phyloP scores from a whole-genome alignment of 768 basidiomycete species.

The Mycena vulgaris region DNA sequence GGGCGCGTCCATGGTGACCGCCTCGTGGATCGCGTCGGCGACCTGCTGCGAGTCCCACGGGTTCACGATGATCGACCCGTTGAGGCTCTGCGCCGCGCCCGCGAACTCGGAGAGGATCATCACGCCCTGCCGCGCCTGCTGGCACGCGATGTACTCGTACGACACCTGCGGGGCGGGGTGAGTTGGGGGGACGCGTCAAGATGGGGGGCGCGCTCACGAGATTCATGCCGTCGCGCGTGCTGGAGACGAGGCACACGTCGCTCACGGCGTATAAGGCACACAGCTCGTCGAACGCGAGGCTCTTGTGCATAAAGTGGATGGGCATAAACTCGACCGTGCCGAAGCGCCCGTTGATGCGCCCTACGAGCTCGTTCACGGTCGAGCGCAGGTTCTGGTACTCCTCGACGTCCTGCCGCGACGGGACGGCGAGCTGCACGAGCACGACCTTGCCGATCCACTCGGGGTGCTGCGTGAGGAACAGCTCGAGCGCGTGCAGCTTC shows the following conservation, averaged over 20 bases:
- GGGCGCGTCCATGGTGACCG: slow-evolving; percentile 89
- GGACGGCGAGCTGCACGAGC: slow-evolving; percentile 96
- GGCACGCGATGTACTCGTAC: slow-evolving; percentile 98
- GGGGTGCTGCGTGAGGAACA: slow-evolving; percentile 97
- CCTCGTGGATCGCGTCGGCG: slow-evolving; percentile 96
- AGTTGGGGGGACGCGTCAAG: not conserved
- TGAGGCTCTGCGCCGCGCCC: slow-evolving; percentile 95
- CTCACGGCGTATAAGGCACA: slow-evolving; percentile 98
- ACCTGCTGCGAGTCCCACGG: slow-evolving; percentile 99
- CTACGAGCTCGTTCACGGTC: slow-evolving; percentile 97
- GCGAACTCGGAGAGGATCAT: slow-evolving; percentile 99
- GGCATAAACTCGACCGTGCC: slow-evolving; percentile 99
- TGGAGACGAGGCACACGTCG: slow-evolving; percentile 96
- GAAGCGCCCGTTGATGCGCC: slow-evolving; percentile 98
- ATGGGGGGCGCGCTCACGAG: slow-evolving; percentile 71
- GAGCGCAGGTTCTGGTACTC: slow-evolving; percentile 98
- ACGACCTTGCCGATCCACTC: slow-evolving; percentile 99
- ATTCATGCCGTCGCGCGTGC: slow-evolving; percentile 99
- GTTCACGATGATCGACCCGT: slow-evolving; percentile 97
- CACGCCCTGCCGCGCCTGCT: slow-evolving; percentile 92
- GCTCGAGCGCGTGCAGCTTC: slow-evolving; percentile 95
- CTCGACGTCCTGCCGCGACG: slow-evolving; percentile 98
- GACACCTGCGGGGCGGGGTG: slow-evolving; percentile 78
- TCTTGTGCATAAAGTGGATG: slow-evolving; percentile 99
- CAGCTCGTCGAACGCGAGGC: slow-evolving; percentile 92